phyloP scores from a whole-genome alignment of 2,329 filamentous ascomycete genomes.

The Diaporthe ampelina region DNA sequence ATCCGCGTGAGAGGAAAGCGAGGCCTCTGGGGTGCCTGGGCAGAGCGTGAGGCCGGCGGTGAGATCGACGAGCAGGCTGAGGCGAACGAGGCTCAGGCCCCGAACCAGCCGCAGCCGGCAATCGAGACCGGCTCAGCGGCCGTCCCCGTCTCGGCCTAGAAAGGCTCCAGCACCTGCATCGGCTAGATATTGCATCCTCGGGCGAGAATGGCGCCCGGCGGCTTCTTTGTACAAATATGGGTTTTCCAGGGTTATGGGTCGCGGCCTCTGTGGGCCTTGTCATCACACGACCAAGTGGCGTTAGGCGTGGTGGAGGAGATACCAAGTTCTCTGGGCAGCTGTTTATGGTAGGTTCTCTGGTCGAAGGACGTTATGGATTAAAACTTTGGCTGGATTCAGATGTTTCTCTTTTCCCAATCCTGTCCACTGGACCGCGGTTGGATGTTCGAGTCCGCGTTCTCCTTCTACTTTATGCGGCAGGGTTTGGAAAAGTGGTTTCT shows the following conservation, averaged over 20 bases:
- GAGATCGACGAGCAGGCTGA: conserved; percentile 69
- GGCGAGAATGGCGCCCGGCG: conserved; percentile 1
- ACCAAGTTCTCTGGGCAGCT: conserved; percentile 35
- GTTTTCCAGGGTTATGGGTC: conserved; percentile 27
- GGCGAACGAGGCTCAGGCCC: conserved; percentile 42
- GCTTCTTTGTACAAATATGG: conserved; percentile 40
- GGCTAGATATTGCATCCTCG: conserved; percentile 18
- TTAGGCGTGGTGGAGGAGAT: conserved; percentile 40
- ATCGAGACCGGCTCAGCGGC: conserved; percentile 45
- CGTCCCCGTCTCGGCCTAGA: conserved; percentile 40
- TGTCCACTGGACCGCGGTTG: neutral
- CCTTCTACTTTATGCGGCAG: conserved; percentile 15
- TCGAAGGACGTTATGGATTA: conserved; percentile 18
- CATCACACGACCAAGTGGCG: conserved; percentile 41
- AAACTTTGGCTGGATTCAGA: conserved; percentile 23
- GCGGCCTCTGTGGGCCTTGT: conserved; percentile 27
- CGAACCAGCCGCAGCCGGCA: conserved; percentile 51
- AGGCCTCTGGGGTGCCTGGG: conserved; percentile 98
- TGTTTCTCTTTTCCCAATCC: neutral
- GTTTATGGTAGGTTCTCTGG: conserved; percentile 20
- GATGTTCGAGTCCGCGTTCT: conserved; percentile 6
- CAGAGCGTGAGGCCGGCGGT: conserved; percentile 79
- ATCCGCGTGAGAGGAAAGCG: conserved; percentile 91
- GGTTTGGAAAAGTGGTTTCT: conserved; percentile 21
- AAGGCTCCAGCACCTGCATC: conserved; percentile 1